Evolutionary conservation across 2,329 filamentous ascomycete genomes (phyloP), one percentile per base, ranked within the genome.

Genomic region (Neurospora sp.): DNA sequence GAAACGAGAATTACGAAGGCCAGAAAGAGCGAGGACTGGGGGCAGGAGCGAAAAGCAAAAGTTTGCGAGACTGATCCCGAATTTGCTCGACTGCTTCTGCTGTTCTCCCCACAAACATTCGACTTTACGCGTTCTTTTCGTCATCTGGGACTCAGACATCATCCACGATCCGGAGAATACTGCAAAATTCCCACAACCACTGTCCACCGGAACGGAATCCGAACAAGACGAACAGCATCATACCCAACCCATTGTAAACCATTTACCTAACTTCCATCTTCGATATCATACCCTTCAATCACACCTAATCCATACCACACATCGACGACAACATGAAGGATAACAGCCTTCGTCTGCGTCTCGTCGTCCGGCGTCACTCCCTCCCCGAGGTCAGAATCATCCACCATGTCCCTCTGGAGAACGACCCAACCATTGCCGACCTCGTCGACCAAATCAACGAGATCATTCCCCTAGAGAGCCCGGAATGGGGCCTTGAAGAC

Each of bases 401-500:
- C 52, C 95, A 92, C 89, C 86, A 87, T 38, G 86, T 91, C 19
- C 80, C 84, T 68, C 81, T 83, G 74, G 81, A 84, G 68, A 82
- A 84, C 15, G 85, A 89, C 66, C 85, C 89, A 68, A 97, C 93
- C 2, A 85, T 97, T 71, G 86, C 91, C 38, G 88, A 91, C 74
- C 86, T 97, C 2, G 84, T 97, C 43, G 88, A 91, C 73, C 87
- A 93, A 72, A 84, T 97, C 74, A 94, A 96, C 79, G 87, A 92
- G 62, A 85, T 91, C 17, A 83, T 97, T 1, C 93, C 94, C 0
- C 87, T 98, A 0, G 93, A 97, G 81, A 89, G 90, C 70, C 85
- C 85, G 52, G 84, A 93, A 71, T 97, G 93, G 93, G 93, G 93
- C 0, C 81, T 97, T 3, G 94, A 97, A 76, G 93, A 97, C 78